Base-by-base conservation (phyloP, 768 basidiomycete genomes). In the Xerocomellus dryophilus region DNA sequence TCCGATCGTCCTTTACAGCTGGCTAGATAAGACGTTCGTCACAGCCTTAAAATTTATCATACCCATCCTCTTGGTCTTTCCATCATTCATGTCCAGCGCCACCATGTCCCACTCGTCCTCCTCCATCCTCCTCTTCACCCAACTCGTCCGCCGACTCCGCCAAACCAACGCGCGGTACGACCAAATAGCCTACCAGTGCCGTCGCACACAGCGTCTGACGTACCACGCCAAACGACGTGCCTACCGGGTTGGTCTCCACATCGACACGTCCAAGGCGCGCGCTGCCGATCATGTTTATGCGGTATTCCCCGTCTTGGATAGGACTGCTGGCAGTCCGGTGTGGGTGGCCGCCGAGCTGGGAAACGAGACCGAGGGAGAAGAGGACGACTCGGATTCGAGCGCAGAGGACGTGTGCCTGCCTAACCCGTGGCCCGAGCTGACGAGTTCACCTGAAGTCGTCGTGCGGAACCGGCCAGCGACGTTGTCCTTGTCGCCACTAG, bases 181-280 rank as follows among this genome's bases (percentile, higher is more conserved):
- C 31, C 59, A 56, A 18, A 64, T 79, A 50, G 79, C 81, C 3
- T 62, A 64, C 31, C 61, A 64, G 36, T 63, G 72, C 23, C 79
- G 81, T 45, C 59, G 58, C 21, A 54, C 68, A 4, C 64, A 68
- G 6, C 66, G 44, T 9, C 74, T 71, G 15, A 78, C 78, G 0
- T 58, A 73, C 55, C 79, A 78, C 60, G 83, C 83, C 10, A 77
- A 75, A 50, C 72, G 64, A n/a, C 77, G 70, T 23, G 83, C 83
- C 5, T 59, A 54, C 12, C 54, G 54, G 14, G 73, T 78, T n/a
- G 72, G 76, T 27, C 78, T 84, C 32, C 59, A 53, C 7, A 68
- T 85, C 44, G 72, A 79, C 66, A 73, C 77, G 23, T 58, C 63
- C 15, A 69, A 64, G 23, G 81, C 82, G 3, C 57, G 66, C 36